phyloP scores from a whole-genome alignment of 2,329 filamentous ascomycete genomes.

The Microdochium paspali region DNA sequence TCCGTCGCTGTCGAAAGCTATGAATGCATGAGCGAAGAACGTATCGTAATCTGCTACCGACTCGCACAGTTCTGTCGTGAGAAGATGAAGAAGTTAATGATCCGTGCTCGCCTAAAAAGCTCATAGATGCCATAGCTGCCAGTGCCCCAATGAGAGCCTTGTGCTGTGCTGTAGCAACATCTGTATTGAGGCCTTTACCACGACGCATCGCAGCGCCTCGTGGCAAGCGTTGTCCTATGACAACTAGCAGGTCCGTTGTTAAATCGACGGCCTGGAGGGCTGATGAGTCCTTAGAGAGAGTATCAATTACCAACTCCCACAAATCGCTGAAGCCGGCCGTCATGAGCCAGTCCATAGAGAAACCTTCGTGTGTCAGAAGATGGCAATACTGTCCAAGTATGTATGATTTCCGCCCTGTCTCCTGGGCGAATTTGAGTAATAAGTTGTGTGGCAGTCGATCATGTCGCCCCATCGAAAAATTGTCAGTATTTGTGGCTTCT shows the following conservation, averaged over 20 bases:
- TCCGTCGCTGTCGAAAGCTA: slow-evolving; percentile 10
- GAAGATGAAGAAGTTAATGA: no score
- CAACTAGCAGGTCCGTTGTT: slow-evolving; percentile 18
- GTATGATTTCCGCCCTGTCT: slow-evolving; percentile 19
- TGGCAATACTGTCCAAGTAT: slow-evolving; percentile 20
- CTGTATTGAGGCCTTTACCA: not conserved
- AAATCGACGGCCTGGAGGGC: slow-evolving; percentile 26
- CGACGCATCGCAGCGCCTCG: not conserved
- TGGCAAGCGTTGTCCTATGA: not conserved
- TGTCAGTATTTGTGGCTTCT: slow-evolving; percentile 22
- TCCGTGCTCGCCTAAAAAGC: slow-evolving; percentile 12
- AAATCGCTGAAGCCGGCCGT: slow-evolving; percentile 28
- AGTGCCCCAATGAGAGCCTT: slow-evolving; percentile 31
- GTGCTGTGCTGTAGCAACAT: slow-evolving; percentile 9
- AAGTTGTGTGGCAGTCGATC: slow-evolving; percentile 20
- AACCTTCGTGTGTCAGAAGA: not conserved
- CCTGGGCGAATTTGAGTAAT: slow-evolving; percentile 22
- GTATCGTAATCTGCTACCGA: slow-evolving; percentile 12
- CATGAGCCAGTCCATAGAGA: slow-evolving; percentile 28
- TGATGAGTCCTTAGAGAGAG: slow-evolving; percentile 18
- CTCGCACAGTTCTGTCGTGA: slow-evolving; percentile 1
- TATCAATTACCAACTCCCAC: slow-evolving; percentile 28
- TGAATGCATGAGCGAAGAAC: slow-evolving; percentile 16
- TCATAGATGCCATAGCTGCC: slow-evolving; percentile 27
- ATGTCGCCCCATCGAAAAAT: slow-evolving; percentile 15